A percentile compares a stretch with the other conserved stretches of the same genome.
Evolutionary conservation across 2,329 filamentous ascomycete genomes (phyloP).

Genomic region (Fusarium gaditjirri): DNA sequence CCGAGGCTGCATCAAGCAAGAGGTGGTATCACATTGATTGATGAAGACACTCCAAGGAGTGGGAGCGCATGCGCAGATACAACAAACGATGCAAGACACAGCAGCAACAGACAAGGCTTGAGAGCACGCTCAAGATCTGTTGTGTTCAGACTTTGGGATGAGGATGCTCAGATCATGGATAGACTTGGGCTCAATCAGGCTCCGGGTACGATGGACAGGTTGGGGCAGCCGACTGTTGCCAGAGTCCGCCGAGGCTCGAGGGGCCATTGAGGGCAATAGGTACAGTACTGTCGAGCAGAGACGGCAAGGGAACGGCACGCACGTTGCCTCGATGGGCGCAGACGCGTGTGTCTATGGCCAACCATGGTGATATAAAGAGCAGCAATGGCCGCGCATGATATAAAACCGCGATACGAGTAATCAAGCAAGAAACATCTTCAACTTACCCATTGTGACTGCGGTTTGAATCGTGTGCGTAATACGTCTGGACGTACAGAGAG

Average conservation of each 20-base stretch:
- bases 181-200: slow-evolving; percentile 36
- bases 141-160: slow-evolving; percentile 19
- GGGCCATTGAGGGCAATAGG: slow-evolving; percentile 20
- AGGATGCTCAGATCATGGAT: slow-evolving; percentile 35
- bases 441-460: slow-evolving; percentile 46
- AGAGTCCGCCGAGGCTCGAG: slow-evolving; percentile 32
- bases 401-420: background rate
- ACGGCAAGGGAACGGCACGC: slow-evolving; percentile 27
- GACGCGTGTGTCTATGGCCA: slow-evolving; percentile 31
- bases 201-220: slow-evolving; percentile 24
- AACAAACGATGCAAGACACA: slow-evolving; percentile 33
- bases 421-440: slow-evolving; percentile 40
- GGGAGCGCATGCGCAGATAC: slow-evolving; percentile 36
- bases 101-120: slow-evolving; percentile 23
- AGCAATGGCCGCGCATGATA: slow-evolving; percentile 6
- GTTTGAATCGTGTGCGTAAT: slow-evolving; percentile 33
- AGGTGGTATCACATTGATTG: slow-evolving; percentile 51
- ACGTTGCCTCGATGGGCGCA: slow-evolving; percentile 31
- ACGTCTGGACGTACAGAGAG: slow-evolving; percentile 38
- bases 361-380: slow-evolving; percentile 5
- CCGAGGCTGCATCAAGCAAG: slow-evolving; percentile 49
- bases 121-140: slow-evolving; percentile 31
- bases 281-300: slow-evolving; percentile 15
- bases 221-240: slow-evolving; percentile 31
- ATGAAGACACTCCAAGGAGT: slow-evolving; percentile 48